These are phyloP conservation scores for Thelephora ganbajun DNA, from an alignment of 768 basidiomycete genomes.

Conservation along the genomic window DNA sequence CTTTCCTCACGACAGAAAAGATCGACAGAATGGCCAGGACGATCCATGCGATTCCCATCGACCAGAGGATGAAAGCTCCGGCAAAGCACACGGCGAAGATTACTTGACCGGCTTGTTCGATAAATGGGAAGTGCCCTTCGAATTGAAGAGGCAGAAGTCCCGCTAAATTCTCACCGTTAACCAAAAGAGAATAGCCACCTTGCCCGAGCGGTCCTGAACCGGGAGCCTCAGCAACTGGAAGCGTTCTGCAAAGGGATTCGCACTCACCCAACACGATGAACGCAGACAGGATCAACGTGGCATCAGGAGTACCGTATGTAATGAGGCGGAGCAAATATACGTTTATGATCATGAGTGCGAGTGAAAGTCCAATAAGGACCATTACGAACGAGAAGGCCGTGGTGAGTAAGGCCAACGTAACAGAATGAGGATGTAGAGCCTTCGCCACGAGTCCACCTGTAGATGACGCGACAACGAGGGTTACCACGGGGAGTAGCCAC, in stretches of 20 bases:
- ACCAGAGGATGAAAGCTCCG: slow-evolving; percentile 34
- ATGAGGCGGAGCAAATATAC: slow-evolving; percentile 31
- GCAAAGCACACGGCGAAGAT: slow-evolving; percentile 31
- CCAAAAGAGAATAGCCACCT: slow-evolving; percentile 30
- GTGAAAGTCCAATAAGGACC: slow-evolving; percentile 30
- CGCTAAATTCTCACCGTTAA: slow-evolving; percentile 25
- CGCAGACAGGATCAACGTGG: slow-evolving; percentile 24
- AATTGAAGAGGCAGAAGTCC: slow-evolving; percentile 20
- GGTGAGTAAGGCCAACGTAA: slow-evolving; percentile 26
- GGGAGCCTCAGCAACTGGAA: background rate
- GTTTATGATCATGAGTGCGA: slow-evolving; percentile 35
- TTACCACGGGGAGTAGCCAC: slow-evolving; percentile 39
- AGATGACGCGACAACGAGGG: slow-evolving; percentile 39
- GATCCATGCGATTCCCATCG: slow-evolving; percentile 42
- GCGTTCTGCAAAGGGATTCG: background rate
- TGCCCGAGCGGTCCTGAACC: slow-evolving; percentile 31
- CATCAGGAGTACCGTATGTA: slow-evolving; percentile 26
- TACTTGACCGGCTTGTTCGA: slow-evolving; percentile 23
- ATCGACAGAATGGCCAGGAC: slow-evolving; percentile 29
- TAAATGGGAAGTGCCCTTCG: slow-evolving; percentile 18
- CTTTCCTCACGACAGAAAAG: slow-evolving; percentile 16
- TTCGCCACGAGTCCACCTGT: slow-evolving; percentile 31
- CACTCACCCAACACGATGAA: slow-evolving; percentile 29
- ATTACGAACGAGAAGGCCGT: slow-evolving; percentile 28
- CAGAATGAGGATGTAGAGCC: slow-evolving; percentile 22